Evolutionary conservation across 1,139 yeast species (phyloP).

Genomic region (Suhomyces bribrorum): DNA sequence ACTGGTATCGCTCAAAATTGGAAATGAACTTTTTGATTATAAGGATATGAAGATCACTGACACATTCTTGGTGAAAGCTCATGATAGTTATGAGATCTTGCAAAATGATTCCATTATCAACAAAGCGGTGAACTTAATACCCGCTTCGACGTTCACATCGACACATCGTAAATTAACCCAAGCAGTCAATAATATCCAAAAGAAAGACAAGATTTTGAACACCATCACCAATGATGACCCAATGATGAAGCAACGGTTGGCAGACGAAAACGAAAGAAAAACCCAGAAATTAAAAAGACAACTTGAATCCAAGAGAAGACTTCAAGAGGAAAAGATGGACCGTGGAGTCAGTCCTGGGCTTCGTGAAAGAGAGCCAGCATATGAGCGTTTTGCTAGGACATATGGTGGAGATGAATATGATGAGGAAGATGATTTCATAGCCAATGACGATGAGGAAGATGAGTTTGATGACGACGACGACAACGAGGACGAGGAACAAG

Average conservation of each 20-base stretch:
- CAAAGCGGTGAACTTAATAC: slow-evolving; percentile 73
- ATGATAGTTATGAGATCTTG: slow-evolving; percentile 70
- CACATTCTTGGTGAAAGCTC: slow-evolving; percentile 70
- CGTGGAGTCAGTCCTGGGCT: slow-evolving; percentile 28
- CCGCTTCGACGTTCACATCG: slow-evolving; percentile 81
- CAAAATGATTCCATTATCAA: slow-evolving; percentile 53
- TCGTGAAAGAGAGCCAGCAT: slow-evolving; percentile 38
- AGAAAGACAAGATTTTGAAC: slow-evolving; percentile 55
- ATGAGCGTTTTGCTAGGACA: slow-evolving; percentile 42
- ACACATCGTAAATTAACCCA: slow-evolving; percentile 80
- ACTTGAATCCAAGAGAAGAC: slow-evolving; percentile 54
- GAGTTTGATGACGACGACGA: slow-evolving; percentile 58
- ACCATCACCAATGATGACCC: slow-evolving; percentile 87
- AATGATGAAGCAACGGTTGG: slow-evolving; percentile 73
- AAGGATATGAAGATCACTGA: slow-evolving; percentile 66
- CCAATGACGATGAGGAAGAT: slow-evolving; percentile 49
- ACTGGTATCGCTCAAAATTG: slow-evolving; percentile 77
- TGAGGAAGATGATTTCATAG: slow-evolving; percentile 47
- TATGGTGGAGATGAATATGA: slow-evolving; percentile 49
- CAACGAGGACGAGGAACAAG: slow-evolving; percentile 60
- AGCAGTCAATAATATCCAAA: slow-evolving; percentile 71
- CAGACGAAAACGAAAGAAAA: slow-evolving; percentile 79
- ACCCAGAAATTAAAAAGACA: slow-evolving; percentile 69
- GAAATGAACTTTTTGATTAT: slow-evolving; percentile 84
- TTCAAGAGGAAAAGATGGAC: slow-evolving; percentile 46